Evolutionary conservation across 2,329 filamentous ascomycete genomes (phyloP).

Genomic region (Fusarium anguioides): DNA sequence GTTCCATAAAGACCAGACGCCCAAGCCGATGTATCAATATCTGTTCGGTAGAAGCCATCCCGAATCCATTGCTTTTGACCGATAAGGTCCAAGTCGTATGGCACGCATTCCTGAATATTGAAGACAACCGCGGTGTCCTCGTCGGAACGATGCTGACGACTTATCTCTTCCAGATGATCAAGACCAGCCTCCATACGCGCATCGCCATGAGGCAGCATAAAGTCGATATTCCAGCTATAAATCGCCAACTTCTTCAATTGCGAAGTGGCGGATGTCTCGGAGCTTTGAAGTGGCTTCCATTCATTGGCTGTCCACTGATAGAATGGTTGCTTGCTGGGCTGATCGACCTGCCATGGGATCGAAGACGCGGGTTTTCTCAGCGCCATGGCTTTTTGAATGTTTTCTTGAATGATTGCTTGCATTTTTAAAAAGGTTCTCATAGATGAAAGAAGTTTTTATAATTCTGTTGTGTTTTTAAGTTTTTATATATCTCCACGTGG

Average conservation of each 20-base stretch:
- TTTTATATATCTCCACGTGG: no score
- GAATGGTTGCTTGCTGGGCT: background rate
- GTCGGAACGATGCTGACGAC: constrained; percentile 3
- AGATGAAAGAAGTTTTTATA: rapidly evolving
- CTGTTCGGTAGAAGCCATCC: constrained; percentile 60
- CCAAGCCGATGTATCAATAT: constrained; percentile 58
- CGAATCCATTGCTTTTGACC: constrained; percentile 59
- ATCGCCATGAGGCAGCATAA: constrained; percentile 48
- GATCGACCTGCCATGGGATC: background rate
- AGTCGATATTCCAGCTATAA: constrained; percentile 54
- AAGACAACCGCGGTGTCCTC: constrained; percentile 52
- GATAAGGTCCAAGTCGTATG: constrained; percentile 58
- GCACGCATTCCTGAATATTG: constrained; percentile 64
- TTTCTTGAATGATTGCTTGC: background rate
- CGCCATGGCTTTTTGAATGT: background rate
- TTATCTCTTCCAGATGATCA: constrained; percentile 40
- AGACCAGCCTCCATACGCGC: constrained; percentile 50
- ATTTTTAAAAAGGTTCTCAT: background rate
- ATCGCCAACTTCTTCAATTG: constrained; percentile 43
- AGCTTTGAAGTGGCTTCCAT: background rate
- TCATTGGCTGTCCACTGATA: background rate
- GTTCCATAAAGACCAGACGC: constrained; percentile 62
- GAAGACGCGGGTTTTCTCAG: background rate
- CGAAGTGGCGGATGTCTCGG: rapidly evolving
- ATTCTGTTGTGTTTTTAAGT: rapidly evolving